Evolutionary conservation across 2,329 filamentous ascomycete species (phyloP).

Genomic region (Colletotrichum melonis): DNA sequence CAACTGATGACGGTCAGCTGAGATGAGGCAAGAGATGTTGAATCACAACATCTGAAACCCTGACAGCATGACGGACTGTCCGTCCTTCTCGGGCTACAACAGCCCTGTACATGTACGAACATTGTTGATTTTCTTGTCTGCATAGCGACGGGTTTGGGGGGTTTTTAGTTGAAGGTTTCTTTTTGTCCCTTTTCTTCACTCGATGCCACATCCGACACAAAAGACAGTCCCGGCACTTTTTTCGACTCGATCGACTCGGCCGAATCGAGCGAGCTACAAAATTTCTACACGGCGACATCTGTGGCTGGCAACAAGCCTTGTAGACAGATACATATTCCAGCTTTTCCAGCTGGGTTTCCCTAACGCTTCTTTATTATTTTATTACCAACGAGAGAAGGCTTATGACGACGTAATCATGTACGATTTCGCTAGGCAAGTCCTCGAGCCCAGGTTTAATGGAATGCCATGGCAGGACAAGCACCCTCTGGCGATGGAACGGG

Average conservation of each 20-base stretch:
- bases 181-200: slow-evolving; percentile 18
- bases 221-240: slow-evolving; percentile 17
- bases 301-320: slow-evolving; percentile 1
- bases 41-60: not conserved
- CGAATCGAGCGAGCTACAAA: not conserved
- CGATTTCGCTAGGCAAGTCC: not conserved
- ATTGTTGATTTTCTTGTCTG: slow-evolving; percentile 37
- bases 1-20: slow-evolving; percentile 74
- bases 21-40: slow-evolving; percentile 34
- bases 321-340: not conserved
- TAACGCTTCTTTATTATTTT: slow-evolving; percentile 16
- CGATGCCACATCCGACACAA: slow-evolving; percentile 30
- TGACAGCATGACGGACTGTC: not conserved
- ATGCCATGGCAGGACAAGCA: not conserved
- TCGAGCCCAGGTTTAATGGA: not conserved
- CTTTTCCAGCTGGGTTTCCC: not conserved
- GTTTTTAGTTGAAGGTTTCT: not conserved
- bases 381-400: not conserved
- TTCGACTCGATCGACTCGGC: slow-evolving; percentile 4
- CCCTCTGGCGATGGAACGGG: slow-evolving; percentile 7
- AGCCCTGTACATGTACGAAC: slow-evolving; percentile 38
- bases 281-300: not conserved
- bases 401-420: slow-evolving; percentile 22
- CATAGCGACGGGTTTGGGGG: slow-evolving; percentile 38
- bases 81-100: not conserved